Conservation (phyloP, 2,329 filamentous ascomycete species). For the Monosporascus sp. region DNA sequence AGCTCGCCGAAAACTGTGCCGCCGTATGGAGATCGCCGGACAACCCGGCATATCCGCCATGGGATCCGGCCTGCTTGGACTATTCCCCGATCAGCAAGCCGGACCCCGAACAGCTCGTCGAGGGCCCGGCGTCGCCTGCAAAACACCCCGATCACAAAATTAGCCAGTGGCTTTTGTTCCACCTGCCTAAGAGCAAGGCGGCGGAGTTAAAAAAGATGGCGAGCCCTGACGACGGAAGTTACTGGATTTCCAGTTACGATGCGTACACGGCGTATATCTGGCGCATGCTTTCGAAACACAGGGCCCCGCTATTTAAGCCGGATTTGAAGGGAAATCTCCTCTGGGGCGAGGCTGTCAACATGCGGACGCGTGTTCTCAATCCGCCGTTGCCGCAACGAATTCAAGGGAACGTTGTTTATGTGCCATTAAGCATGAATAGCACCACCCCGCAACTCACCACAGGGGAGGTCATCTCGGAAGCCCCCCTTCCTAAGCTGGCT, state of each 20-base stretch:
- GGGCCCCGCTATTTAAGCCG: background rate
- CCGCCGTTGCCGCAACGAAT: background rate
- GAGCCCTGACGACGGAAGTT: background rate
- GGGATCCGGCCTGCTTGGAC: constrained; percentile 2
- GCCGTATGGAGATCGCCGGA: background rate
- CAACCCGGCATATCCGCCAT: background rate
- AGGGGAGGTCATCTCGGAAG: background rate
- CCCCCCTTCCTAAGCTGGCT: background rate
- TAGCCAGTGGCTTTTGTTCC: background rate
- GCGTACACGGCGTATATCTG: background rate
- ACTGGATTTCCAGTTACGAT: background rate
- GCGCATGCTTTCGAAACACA: background rate
- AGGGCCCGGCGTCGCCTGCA: background rate
- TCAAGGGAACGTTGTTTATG: background rate
- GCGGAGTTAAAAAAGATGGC: background rate
- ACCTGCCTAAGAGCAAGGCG: background rate
- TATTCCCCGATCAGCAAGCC: constrained; percentile 1
- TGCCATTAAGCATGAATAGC: background rate
- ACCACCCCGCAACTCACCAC: background rate
- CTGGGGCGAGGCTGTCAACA: constrained; percentile 2
- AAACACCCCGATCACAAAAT: constrained; percentile 1
- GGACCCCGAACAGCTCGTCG: constrained; percentile 1
- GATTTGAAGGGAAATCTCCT: background rate
- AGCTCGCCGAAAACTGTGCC: background rate
- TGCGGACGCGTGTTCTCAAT: background rate